Base-by-base conservation (phyloP, 2,329 filamentous ascomycete genomes). In the Penicillium frequentans region DNA sequence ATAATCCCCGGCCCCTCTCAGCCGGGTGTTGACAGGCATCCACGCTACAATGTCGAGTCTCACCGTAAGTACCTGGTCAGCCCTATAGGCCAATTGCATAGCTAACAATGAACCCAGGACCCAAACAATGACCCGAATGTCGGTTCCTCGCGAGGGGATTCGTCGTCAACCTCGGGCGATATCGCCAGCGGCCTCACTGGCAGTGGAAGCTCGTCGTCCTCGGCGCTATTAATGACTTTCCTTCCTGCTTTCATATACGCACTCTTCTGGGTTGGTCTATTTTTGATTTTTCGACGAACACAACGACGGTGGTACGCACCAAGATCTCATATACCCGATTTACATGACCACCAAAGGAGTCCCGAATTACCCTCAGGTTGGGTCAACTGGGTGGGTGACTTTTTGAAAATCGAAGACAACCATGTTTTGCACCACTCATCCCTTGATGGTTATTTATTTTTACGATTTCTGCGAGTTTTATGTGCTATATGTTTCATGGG, bases 401-500 rank as follows among this genome's bases (percentile, higher is more conserved):
- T 85, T 66, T 75, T 79, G 52, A 76, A 77, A 44, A 79, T 86
- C 10, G 79, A 83, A 6, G 93, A 98, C 72, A 85, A 86, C 23
- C 90, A 90, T 70, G 86, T 93, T n/a, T 85, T 98, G 8, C 90
- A 95, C 67, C 90, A 96, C 77, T 90, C 92, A 64, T 96, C 92
- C 1, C 84, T 98, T 52, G 93, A 98, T 72, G 90, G 90, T 24
- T 98, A 93, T 75, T 87, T 98, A 45, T 96, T 96, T 74, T 81
- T 98, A 24, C 90, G 93, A 23, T 96, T 93, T 67, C 78, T 98
- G 61, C 88, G 91, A 64, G 89, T 95, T 45, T 80, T 90, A 44
- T 87, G 88, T 60, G 82, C 89, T 57, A 88, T 93, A 60, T 93
- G 89, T 72, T 83, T 97, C 29, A 87, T 91, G 7, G 95, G 93